A percentile compares a stretch with the other conserved stretches of the same genome.
phyloP scores from a whole-genome alignment of 202 grass and related monocot genomes.

The Bolboschoenoplectus hybrid region DNA sequence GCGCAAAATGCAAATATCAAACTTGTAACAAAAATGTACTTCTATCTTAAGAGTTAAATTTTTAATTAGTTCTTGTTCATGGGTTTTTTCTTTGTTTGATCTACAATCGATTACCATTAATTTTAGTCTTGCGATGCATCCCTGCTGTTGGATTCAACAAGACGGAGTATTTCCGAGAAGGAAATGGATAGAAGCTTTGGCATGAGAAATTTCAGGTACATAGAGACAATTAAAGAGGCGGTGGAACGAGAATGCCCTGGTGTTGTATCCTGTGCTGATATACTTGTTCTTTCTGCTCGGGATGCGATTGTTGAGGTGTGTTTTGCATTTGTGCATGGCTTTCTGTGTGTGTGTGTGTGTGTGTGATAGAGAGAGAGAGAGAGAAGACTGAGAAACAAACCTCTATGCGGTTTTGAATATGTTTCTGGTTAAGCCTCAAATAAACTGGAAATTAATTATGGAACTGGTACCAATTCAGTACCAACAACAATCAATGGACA shows the following conservation, averaged over 20 bases:
- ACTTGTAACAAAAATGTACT: neutral
- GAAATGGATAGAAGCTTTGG: slow-evolving; percentile 47
- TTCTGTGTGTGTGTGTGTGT: neutral
- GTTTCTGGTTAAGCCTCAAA: neutral
- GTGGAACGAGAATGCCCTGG: slow-evolving; percentile 53
- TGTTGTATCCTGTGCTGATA: slow-evolving; percentile 51
- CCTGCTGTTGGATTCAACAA: slow-evolving; percentile 50
- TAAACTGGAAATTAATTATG: neutral
- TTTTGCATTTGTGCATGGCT: neutral
- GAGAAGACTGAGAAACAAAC: neutral
- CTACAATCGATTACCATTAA: neutral
- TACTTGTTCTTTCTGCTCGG: slow-evolving; percentile 43
- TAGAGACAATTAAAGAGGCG: slow-evolving; percentile 52
- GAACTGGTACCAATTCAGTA: neutral
- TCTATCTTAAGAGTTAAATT: neutral
- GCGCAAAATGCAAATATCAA: neutral
- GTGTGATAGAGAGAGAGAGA: too few relatives aligned
- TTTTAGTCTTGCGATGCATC: slow-evolving; percentile 54
- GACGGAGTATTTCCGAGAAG: slow-evolving; percentile 47
- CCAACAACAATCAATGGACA: slow-evolving; percentile 1
- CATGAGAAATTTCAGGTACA: slow-evolving; percentile 49
- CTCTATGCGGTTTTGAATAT: neutral
- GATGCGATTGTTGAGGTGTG: slow-evolving; percentile 42
- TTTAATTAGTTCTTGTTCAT: neutral
- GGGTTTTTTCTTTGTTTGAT: neutral